Evolutionary conservation across 176 grass and related monocot species (phyloP), one percentile per base, ranked within the genome.

Genomic region (Carex myosuroides): DNA sequence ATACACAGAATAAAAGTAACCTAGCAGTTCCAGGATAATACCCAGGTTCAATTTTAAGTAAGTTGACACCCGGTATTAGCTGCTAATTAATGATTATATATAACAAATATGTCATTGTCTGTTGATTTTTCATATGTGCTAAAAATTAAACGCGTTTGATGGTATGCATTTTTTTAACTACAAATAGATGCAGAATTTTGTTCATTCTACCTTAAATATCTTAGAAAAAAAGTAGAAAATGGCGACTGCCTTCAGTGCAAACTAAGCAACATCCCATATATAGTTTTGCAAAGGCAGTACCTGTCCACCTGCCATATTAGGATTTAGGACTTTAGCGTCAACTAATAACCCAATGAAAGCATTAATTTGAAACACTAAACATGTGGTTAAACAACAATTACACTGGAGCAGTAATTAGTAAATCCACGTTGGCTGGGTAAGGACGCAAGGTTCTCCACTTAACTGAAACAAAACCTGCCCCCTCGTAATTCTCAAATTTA

Each of bases 321-420:
- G 33, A 24, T 24, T n/a, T n/a, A n/a, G n/a, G n/a, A 78, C 33
- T 78, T 29, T 57, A 33, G 14, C 22, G 2, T 30, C 73, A 78
- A 78, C 72, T 77, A 78, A 57, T 77, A 78, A 57, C 52, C 73
- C 72, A 55, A 56, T 53, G 22, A 77, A 77, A 77, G 50, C 50
- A 77, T 77, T 75, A 75, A 75, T 29, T 32, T 77, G 2, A 56
- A 32, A 55, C 13, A 56, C 17, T 77, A 56, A 56, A 55, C 21
- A 29, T 76, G 12, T 30, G 22, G 48, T 76, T 32, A 2, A 5
- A 39, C n/a, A 24, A 76, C 48, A 76, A 32, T 24, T 76, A 55
- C 60, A 61, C 72, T 76, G 73, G 50, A 56, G 13, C 6, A 56
- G 50, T 77, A 77, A 76, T 52, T 77, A 56, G 72, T 77, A 53